Evolutionary conservation across 1,139 yeast genomes (phyloP).

Genomic region (Kodamaea alishanica): DNA sequence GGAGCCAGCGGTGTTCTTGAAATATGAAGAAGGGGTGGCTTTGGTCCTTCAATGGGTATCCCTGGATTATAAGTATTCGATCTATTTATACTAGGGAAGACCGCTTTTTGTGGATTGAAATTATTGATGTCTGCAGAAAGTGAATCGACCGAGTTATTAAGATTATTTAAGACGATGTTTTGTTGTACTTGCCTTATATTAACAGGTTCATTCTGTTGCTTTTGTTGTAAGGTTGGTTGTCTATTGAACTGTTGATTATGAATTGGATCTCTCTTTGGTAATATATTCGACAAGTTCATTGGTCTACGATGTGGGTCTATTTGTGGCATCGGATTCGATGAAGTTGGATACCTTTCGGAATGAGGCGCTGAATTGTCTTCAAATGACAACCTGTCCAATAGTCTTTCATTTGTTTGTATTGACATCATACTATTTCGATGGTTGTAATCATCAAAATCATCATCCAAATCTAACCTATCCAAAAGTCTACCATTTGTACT

Average conservation of each 20-base stretch:
- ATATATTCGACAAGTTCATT: conserved; percentile 6
- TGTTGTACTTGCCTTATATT: conserved; percentile 25
- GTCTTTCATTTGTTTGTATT: conserved; percentile 30
- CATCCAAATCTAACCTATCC: conserved; percentile 33
- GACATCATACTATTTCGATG: conserved; percentile 29
- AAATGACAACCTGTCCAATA: conserved; percentile 31
- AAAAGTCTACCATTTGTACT: conserved; percentile 42
- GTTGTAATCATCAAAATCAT: conserved; percentile 16
- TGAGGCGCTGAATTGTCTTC: conserved; percentile 18
- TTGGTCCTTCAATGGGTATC: background rate
- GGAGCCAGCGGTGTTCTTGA: conserved; percentile 19
- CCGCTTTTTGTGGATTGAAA: background rate
- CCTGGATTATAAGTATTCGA: background rate
- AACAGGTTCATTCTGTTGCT: background rate
- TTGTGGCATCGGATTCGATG: conserved; percentile 3
- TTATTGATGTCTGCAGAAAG: conserved; percentile 26
- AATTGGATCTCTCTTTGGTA: conserved; percentile 6
- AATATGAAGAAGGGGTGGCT: conserved; percentile 3
- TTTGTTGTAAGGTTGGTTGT: too few species aligned
- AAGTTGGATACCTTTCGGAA: background rate
- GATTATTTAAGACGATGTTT: conserved; percentile 22
- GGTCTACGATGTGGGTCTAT: conserved; percentile 6
- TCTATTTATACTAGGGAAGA: background rate
- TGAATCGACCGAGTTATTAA: conserved; percentile 28
- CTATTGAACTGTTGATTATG: background rate